Evolutionary conservation across 805 yeast species (phyloP), one percentile per base, ranked within the genome.

Genomic region (Suhomyces vadensis): DNA sequence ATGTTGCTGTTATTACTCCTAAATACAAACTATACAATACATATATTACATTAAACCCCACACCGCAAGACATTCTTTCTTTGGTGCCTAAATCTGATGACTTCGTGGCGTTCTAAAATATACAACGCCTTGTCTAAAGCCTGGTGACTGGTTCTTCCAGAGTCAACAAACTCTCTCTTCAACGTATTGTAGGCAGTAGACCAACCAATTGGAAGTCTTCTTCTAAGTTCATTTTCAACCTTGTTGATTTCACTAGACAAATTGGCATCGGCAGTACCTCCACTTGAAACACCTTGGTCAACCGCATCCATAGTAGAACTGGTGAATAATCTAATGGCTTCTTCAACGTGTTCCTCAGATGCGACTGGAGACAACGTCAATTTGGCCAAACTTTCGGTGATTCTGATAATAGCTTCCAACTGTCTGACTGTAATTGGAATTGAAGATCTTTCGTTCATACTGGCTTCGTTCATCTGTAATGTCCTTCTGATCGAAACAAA

Each of bases 251-350:
- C 94, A 29, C 78, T 77, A 37, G 81, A 77, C 46, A 83, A 69
- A 46, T 82, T 82, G 26, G 82, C 79, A 48, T 81, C 79, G 33
- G 75, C 54, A 41, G 63, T 47, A 10, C 68, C 70, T 5, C 68
- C 70, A 24, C 64, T 64, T 13, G 66, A 78, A 35, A 78, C 78
- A 29, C 83, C 84, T 59, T 82, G 84, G 37, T 77, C 79, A 8
- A 88, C 92, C 0, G 99, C 99, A 60, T 91, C 91, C 95, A 94
- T 90, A 0, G 99, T 94, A 1, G 99, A 94, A 0, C 99, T 97
- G 48, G 87, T 87, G 67, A 94, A 94, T 49, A 94, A 71, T 57
- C 99, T 73, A 49, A 94, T 87, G 0, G 98, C 97, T 62, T 94
- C 99, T 56, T 88, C 92, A 22, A 94, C 99, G 60, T 94, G 98